Evolutionary conservation across 1,284 basidiomycete genomes (phyloP).

Genomic region (Austroboletus rostrupii): DNA sequence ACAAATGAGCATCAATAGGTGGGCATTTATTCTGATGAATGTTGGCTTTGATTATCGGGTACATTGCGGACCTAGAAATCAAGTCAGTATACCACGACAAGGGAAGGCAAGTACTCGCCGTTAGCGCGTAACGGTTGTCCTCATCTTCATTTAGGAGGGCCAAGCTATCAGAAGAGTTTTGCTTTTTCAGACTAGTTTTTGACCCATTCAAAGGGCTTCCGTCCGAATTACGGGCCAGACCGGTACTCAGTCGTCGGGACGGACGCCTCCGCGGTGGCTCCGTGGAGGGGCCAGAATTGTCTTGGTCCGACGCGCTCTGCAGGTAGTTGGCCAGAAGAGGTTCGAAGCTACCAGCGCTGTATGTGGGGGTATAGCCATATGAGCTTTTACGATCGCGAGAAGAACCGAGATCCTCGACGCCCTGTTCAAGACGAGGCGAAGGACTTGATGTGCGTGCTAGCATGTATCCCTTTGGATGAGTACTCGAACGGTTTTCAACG

Average conservation of each 20-base stretch:
- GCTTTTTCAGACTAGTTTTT: conserved; percentile 41
- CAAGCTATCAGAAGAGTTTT: conserved; percentile 33
- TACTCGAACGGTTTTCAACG: conserved; percentile 21
- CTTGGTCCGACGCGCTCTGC: conserved; percentile 22
- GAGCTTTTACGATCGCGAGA: conserved; percentile 38
- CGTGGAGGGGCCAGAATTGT: conserved; percentile 23
- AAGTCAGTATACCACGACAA: conserved; percentile 9
- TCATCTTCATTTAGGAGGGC: conserved; percentile 51
- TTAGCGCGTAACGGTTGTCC: conserved; percentile 55
- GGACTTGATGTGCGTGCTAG: conserved; percentile 46
- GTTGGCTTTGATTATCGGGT: conserved; percentile 38
- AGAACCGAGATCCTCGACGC: conserved; percentile 33
- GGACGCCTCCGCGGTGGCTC: conserved; percentile 27
- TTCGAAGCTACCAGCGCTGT: conserved; percentile 61
- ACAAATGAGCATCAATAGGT: conserved; percentile 9
- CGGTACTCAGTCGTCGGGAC: conserved; percentile 23
- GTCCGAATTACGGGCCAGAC: conserved; percentile 30
- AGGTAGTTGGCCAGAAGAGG: conserved; percentile 50
- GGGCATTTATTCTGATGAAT: conserved; percentile 31
- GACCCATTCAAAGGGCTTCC: conserved; percentile 40
- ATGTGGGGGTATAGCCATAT: conserved; percentile 43
- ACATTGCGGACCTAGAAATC: conserved; percentile 46
- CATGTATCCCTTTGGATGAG: conserved; percentile 35
- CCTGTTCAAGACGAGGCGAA: conserved; percentile 33
- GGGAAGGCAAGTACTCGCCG: conserved; percentile 36